Percentiles rank a stretch among this genome's conserved stretches.
phyloP scores from a whole-genome alignment of 352 stramenopile species.

The Pythium sukuiense region DNA sequence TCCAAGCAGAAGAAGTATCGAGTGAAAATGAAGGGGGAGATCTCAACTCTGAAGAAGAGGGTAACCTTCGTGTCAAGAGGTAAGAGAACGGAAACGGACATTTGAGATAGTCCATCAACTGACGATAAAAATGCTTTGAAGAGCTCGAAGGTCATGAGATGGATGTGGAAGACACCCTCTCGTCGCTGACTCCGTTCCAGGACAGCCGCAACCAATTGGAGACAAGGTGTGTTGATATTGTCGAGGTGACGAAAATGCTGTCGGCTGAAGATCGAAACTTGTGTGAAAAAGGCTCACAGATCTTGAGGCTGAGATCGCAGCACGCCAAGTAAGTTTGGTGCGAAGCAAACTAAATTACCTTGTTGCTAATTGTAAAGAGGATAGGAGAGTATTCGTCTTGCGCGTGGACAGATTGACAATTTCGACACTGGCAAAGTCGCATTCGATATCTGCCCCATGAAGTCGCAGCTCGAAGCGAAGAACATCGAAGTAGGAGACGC shows the following conservation, averaged over 20 bases:
- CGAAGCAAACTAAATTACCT: neutral
- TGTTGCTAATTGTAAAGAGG: neutral
- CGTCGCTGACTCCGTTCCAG: constrained; percentile 20
- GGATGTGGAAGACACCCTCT: constrained; percentile 25
- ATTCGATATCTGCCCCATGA: constrained; percentile 21
- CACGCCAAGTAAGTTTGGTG: constrained; percentile 8
- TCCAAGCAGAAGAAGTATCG: constrained; percentile 35
- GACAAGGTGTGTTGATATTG: neutral
- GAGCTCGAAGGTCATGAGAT: constrained; percentile 26
- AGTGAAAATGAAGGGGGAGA: constrained; percentile 25
- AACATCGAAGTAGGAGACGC: constrained; percentile 19
- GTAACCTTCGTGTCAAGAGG: constrained; percentile 26
- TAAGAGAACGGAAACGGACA: neutral
- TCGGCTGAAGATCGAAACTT: neutral
- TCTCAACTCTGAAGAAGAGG: constrained; percentile 27
- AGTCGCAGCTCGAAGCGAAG: constrained; percentile 10
- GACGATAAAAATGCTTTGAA: neutral
- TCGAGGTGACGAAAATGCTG: neutral
- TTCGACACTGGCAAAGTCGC: constrained; percentile 18
- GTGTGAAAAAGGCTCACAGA: neutral
- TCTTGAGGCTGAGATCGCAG: constrained; percentile 11
- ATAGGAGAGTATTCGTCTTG: constrained; percentile 1
- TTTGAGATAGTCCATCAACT: too few relatives aligned
- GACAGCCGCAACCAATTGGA: constrained; percentile 9
- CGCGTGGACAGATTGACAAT: constrained; percentile 8